Base-by-base conservation (phyloP, 495 filamentous ascomycete species). In the Aspergillus avenaceus region DNA sequence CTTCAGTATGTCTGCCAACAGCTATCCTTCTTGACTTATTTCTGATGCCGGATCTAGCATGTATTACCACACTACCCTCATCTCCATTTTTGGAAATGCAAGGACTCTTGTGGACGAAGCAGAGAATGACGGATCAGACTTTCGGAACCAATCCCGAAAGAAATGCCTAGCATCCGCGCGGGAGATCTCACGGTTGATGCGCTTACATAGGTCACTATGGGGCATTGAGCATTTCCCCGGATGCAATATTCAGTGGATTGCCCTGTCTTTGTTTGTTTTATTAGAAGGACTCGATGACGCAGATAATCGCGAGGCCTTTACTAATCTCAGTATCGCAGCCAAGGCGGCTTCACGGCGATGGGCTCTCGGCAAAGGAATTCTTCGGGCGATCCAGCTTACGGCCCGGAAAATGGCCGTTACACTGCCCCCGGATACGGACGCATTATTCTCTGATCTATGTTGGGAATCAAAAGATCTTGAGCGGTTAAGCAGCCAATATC, bases 401-500 rank as follows among this genome's bases (percentile, higher is more conserved):
- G 53, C 59, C 1, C 24, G 37, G 31, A 38, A 54, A 8, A 29
- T 38, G 21, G 45, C 28, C 1, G 16, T 43, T 9, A 13, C n/a
- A 5, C 56, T 62, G 19, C 56, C 59, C 7, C 12, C 5, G 8
- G 50, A 56, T 19, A 45, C 50, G 3, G 16, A 27, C 25, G n/a
- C 38, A 26, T 24, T 62, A 11, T 49, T 61, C 13, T 19, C 29
- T 5, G 58, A 61, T n/a, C 51, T 63, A 32, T 46, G 46, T 11
- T 56, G 52, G 52, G 43, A 38, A 4, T 18, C 28, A 9, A 24
- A 43, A 1, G 52, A 54, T 22, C 22, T 25, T 3, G 27, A 55
- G 18, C 31, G 51, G 18, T 50, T 59, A 41, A 59, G 58, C 19
- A 56, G 60, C 24, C 50, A 48, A 2, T 58, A 63, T 32, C 54